Evolutionary conservation across 495 filamentous ascomycete genomes (phyloP).

Genomic region (Parmelia sp.): DNA sequence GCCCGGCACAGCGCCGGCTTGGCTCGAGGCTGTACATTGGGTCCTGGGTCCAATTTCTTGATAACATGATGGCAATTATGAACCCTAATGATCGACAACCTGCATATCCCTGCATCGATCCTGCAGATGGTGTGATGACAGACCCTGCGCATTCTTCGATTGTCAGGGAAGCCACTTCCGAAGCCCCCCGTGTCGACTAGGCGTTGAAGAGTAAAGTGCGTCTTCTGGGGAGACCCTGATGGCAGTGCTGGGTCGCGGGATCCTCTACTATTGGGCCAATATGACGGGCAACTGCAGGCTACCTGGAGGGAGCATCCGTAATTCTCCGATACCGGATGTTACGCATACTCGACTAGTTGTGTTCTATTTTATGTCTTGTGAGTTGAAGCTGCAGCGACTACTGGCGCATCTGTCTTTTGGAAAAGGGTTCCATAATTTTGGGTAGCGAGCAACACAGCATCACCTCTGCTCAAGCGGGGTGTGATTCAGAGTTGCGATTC

Average conservation of each 20-base stretch:
- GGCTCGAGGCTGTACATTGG: not conserved
- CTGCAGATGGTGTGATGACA: not conserved
- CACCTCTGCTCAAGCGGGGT: not conserved
- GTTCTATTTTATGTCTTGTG: not conserved
- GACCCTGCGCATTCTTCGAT: not conserved
- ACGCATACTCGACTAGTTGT: too few species aligned
- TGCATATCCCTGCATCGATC: not conserved
- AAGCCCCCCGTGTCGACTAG: not conserved
- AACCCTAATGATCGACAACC: not conserved
- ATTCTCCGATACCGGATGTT: not conserved
- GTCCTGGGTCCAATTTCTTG: too few species aligned
- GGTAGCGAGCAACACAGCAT: not conserved
- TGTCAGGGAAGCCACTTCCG: not conserved
- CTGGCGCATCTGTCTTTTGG: not conserved
- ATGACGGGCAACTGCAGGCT: not conserved
- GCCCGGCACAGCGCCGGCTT: not conserved
- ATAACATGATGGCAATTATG: not conserved
- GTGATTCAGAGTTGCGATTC: too few species aligned
- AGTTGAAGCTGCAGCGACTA: not conserved
- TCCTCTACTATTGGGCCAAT: not conserved
- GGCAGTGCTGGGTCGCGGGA: too few species aligned
- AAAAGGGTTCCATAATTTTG: not conserved
- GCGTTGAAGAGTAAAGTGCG: not conserved
- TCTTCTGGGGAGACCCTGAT: too few species aligned
- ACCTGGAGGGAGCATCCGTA: not conserved